Base-by-base conservation (phyloP, 306 rosid species). In the Crataegus laevigata region DNA sequence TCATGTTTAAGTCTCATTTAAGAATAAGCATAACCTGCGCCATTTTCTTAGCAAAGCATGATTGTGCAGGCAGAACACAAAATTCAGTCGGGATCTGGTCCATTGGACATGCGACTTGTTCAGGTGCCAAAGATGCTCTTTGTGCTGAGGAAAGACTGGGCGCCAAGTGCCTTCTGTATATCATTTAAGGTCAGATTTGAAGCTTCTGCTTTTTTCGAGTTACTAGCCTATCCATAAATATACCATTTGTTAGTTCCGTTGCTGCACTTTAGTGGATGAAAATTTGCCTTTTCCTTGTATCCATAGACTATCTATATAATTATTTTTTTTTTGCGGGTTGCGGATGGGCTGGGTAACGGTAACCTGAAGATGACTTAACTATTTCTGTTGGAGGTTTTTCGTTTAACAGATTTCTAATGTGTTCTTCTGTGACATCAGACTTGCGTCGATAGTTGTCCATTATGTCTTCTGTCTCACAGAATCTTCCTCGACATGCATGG, bases 61-160 rank as follows among this genome's bases (percentile, higher is more conserved):
- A 19, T 11, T 60, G 3, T 92, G 81, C 87, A 92, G 98, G 97
- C 78, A 45, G 96, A 86, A 66, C 99, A 94, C 83, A 94, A 94
- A 84, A 92, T 92, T 78, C 98, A 92, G 86, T 94, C 97, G 42
- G 96, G 90, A 75, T 85, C 96, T 77, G 90, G 88, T 67, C 85
- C 94, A 14, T 87, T 90, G 83, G 94, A 94, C 38, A 90, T 92
- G 85, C 85, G 91, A 82, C 93, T 94, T 29, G 88, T 85, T 89
- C 96, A 84, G 78, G 96, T 92, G 84, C 98, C 99, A 38, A 94
- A 94, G 88, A 94, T 94, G 99, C 85, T 94, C 68, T 74, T 80
- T 2, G 79, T 89, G 67, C 91, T 94, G 26, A 84, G 90, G 85
- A 80, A 79, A 74, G 84, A 88, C 42, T 94, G 99, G 99, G 91